Base-by-base conservation (phyloP, 2,329 filamentous ascomycete genomes). In the Amphichorda felina region DNA sequence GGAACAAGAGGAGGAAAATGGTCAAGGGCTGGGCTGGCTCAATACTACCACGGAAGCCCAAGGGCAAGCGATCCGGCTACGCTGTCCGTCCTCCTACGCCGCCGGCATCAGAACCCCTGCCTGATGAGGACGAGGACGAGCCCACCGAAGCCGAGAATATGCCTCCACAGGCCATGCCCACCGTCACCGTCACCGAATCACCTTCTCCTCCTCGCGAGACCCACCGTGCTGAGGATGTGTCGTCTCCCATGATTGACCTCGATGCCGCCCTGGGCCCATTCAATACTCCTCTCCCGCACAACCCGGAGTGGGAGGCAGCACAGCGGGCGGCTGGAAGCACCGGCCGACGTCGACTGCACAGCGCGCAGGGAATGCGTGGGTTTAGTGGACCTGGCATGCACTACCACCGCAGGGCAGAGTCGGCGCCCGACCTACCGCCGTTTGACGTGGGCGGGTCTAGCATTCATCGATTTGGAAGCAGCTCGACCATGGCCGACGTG, bases 221-320 rank as follows among this genome's bases (percentile, higher is more conserved):
- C 30, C 56, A 40, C 14, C 39, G 43, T 4, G 67, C 75, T 8
- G 74, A 79, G 32, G 84, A 93, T 40, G 55, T 72, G 3, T 70
- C 79, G 35, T 84, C 78, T 49, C 79, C 83, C 7, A 81, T 95
- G 55, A 93, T 98, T 43, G 91, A 98, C 55, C 64, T 98, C 29
- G 91, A 98, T 59, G 89, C 88, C 14, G 91, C 89, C 18, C 69
- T 96, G 2, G 88, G 87, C 2, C 87, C 89, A 0, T 94, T 94
- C 57, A 91, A 93, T 48, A 94, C 87, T 0, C 82, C 83, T 18
- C 63, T 77, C 2, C 64, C 64, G 22, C 66, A 66, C 9, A 78
- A 77, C 39, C 63, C 72, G 3, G 75, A 79, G 40, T 82, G 79
- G 69, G 76, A 81, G 41, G 73, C 75, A 2, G 78, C 76, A 7